Conservation (phyloP, 108 stramenopile species). For the Epipyxis sp. region DNA sequence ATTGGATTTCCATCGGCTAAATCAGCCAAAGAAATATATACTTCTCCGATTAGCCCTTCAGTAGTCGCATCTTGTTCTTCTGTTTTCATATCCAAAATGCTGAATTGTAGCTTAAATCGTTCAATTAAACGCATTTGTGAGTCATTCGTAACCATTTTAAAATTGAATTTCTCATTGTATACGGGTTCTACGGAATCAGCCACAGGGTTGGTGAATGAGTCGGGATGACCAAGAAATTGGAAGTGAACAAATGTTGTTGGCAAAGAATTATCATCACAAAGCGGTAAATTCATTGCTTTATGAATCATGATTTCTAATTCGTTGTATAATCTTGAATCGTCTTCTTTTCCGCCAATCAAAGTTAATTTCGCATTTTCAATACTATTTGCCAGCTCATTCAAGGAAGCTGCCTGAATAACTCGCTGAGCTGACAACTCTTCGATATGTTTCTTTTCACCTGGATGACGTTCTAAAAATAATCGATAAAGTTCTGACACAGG, state of each 20-base stretch:
- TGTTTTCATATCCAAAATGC: slow-evolving; percentile 40
- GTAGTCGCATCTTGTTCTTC: slow-evolving; percentile 32
- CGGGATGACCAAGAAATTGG: slow-evolving; percentile 61
- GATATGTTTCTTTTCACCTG: slow-evolving; percentile 53
- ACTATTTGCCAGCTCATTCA: too few relatives aligned
- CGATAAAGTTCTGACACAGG: slow-evolving; percentile 57
- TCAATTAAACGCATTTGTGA: slow-evolving; percentile 46
- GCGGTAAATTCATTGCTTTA: slow-evolving; percentile 35
- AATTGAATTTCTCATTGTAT: slow-evolving; percentile 47
- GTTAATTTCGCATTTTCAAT: too few relatives aligned
- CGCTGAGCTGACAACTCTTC: slow-evolving; percentile 37
- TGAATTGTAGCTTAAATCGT: slow-evolving; percentile 37
- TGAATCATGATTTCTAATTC: slow-evolving; percentile 55
- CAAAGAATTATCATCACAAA: not conserved
- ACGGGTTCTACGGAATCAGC: slow-evolving; percentile 36
- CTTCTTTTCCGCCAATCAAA: not conserved
- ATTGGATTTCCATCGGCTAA: slow-evolving; percentile 40
- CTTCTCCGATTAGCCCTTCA: slow-evolving; percentile 39
- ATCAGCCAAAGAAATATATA: slow-evolving; percentile 31
- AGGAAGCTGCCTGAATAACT: not conserved
- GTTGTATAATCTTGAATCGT: slow-evolving; percentile 45
- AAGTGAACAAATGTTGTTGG: slow-evolving; percentile 61
- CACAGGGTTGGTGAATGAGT: slow-evolving; percentile 49
- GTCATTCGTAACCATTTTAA: slow-evolving; percentile 52
- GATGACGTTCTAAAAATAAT: slow-evolving; percentile 56